phyloP scores from a whole-genome alignment of 768 basidiomycete species.

The Tylopilus intermedius region DNA sequence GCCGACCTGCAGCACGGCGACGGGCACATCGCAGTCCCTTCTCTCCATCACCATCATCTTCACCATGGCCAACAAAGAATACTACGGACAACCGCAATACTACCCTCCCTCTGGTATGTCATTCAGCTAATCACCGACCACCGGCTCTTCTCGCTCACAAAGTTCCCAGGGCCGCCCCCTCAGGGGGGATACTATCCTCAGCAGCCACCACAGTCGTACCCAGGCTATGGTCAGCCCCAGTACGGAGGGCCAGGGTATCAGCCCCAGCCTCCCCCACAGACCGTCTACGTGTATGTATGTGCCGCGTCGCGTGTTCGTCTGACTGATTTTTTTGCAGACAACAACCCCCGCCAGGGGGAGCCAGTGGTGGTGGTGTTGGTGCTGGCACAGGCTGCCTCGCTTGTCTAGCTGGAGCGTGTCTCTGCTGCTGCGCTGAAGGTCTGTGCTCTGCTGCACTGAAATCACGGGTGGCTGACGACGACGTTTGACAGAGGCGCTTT shows the following conservation, averaged over 20 bases:
- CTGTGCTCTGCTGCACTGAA: constrained; percentile 24
- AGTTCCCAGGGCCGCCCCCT: constrained; percentile 42
- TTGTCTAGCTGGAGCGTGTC: constrained; percentile 43
- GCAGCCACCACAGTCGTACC: constrained; percentile 70
- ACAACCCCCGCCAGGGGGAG: constrained; percentile 34
- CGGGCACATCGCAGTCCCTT: constrained; percentile 12
- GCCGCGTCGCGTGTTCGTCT: neutral
- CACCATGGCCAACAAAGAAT: constrained; percentile 71
- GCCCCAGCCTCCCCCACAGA: constrained; percentile 72
- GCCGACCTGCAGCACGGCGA: constrained; percentile 8
- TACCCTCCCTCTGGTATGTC: constrained; percentile 53
- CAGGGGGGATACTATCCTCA: constrained; percentile 71
- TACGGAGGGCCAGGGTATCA: constrained; percentile 36
- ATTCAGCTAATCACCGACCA: no score
- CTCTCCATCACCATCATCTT: constrained; percentile 13
- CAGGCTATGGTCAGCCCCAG: constrained; percentile 35
- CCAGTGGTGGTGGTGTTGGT: constrained; percentile 17
- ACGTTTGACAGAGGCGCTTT: constrained; percentile 49
- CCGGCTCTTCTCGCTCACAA: constrained; percentile 23
- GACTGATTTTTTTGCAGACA: constrained; percentile 30
- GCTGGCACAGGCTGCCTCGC: constrained; percentile 38
- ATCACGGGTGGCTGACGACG: constrained; percentile 20
- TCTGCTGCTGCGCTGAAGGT: constrained; percentile 54
- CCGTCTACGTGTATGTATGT: constrained; percentile 68
- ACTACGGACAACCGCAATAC: constrained; percentile 55